These are phyloP conservation scores for Linderina pennispora DNA, from an alignment of 192 early-diverging fungal genomes.

Conservation along the genomic window DNA sequence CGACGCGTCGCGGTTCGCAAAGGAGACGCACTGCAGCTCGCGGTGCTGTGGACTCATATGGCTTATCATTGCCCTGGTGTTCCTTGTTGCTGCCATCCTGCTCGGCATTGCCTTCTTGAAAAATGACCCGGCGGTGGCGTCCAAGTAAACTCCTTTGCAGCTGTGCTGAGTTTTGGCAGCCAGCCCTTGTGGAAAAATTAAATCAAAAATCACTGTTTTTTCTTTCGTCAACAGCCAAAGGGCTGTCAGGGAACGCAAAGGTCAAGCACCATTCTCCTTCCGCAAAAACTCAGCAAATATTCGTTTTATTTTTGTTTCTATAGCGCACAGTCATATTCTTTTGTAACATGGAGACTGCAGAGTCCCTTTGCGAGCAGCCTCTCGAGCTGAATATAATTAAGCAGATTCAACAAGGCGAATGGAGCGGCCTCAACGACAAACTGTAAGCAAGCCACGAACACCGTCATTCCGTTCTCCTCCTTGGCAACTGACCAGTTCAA, in stretches of 20 bases:
- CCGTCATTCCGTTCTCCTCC: no score
- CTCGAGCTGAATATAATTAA: constrained; percentile 20
- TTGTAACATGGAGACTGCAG: neutral
- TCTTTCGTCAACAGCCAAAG: no score
- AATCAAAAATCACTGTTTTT: no score
- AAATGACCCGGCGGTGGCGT: constrained; percentile 7
- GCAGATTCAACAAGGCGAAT: constrained; percentile 29
- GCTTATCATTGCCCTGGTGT: constrained; percentile 80
- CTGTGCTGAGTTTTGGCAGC: no score
- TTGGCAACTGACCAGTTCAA: no score
- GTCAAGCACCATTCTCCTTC: no score
- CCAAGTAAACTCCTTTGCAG: neutral
- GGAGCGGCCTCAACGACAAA: constrained; percentile 28
- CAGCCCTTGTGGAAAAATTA: no score
- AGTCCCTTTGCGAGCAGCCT: neutral
- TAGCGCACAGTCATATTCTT: neutral
- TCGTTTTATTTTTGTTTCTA: neutral
- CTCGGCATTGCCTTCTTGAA: constrained; percentile 81
- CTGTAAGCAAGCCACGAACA: constrained; percentile 13
- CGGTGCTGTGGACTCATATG: constrained; percentile 88
- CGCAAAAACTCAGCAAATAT: no score
- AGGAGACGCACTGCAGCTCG: constrained; percentile 67
- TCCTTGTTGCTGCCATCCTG: constrained; percentile 75
- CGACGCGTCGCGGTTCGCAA: constrained; percentile 85
- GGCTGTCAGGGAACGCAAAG: no score